Conservation (phyloP, 1,284 basidiomycete genomes). For the Naganishia albida region DNA sequence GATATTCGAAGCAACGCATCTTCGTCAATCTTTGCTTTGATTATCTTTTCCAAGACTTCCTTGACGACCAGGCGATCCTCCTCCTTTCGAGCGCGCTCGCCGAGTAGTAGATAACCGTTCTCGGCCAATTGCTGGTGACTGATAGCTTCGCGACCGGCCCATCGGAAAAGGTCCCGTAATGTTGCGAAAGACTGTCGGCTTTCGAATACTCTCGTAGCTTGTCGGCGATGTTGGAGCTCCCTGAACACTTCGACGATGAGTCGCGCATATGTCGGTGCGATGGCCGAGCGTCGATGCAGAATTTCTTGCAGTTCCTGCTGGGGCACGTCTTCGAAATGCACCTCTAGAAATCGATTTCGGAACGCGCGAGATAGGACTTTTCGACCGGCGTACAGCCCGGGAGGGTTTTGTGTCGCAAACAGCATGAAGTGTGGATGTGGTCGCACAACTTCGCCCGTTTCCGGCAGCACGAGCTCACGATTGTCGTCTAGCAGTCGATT, state of each 20-base stretch:
- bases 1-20: slow-evolving; percentile 66
- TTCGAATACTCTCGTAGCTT: slow-evolving; percentile 90
- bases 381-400: slow-evolving; percentile 93
- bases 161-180: slow-evolving; percentile 93
- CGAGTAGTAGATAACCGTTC: slow-evolving; percentile 97
- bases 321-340: slow-evolving; percentile 97
- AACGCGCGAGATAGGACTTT: slow-evolving; percentile 96
- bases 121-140: slow-evolving; percentile 91
- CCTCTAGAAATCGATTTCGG: slow-evolving; percentile 96
- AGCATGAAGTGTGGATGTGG: slow-evolving; percentile 98
- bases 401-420: slow-evolving; percentile 97
- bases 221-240: slow-evolving; percentile 88
- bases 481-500: slow-evolving; percentile 98
- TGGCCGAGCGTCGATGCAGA: slow-evolving; percentile 80
- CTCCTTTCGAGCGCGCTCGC: slow-evolving; percentile 78
- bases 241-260: slow-evolving; percentile 90
- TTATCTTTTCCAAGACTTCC: slow-evolving; percentile 84
- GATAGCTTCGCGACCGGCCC: slow-evolving; percentile 86
- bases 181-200: slow-evolving; percentile 97
- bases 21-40: slow-evolving; percentile 85
- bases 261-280: slow-evolving; percentile 88
- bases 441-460: slow-evolving; percentile 90
- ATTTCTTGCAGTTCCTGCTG: slow-evolving; percentile 92
- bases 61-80: slow-evolving; percentile 90
- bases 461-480: slow-evolving; percentile 91